Conservation (phyloP, 768 basidiomycete species). For the Auriscalpium microsporum region DNA sequence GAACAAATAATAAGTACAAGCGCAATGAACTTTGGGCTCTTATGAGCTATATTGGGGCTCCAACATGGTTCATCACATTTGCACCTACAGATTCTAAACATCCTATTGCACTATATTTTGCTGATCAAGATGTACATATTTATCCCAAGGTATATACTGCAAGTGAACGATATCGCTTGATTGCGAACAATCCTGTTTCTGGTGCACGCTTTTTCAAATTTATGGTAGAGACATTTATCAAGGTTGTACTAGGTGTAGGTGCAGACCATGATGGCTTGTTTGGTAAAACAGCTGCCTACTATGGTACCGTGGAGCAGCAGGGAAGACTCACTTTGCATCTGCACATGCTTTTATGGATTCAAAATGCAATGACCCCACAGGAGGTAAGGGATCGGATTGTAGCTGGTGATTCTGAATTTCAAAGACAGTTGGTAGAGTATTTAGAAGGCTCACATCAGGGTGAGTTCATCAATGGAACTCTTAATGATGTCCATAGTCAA, state of each 20-base stretch:
- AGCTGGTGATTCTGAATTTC: slow-evolving; percentile 8
- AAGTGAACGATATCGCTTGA: background rate
- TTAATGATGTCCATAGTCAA: background rate
- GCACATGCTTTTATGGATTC: slow-evolving; percentile 15
- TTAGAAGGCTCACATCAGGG: slow-evolving; percentile 12
- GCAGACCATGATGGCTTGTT: slow-evolving; percentile 3
- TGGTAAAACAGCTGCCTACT: slow-evolving; percentile 14
- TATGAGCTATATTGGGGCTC: slow-evolving; percentile 9
- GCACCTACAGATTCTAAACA: slow-evolving; percentile 15
- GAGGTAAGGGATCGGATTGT: slow-evolving; percentile 12
- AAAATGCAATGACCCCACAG: slow-evolving; percentile 7
- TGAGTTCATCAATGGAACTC: background rate
- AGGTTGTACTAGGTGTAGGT: background rate
- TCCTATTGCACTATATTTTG: slow-evolving; percentile 13
- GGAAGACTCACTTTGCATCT: slow-evolving; percentile 17
- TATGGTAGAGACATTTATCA: slow-evolving; percentile 6
- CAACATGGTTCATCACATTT: slow-evolving; percentile 18
- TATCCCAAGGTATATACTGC: background rate
- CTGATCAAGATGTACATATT: slow-evolving; percentile 2
- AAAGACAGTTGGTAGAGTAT: slow-evolving; percentile 4
- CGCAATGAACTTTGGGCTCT: slow-evolving; percentile 15
- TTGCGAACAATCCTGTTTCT: slow-evolving; percentile 11
- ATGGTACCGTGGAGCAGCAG: slow-evolving; percentile 8
- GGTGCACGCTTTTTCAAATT: slow-evolving; percentile 14
- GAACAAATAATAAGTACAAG: slow-evolving; percentile 5